phyloP scores from a whole-genome alignment of 163 green algal species.

The Scenedesmus sp. region DNA sequence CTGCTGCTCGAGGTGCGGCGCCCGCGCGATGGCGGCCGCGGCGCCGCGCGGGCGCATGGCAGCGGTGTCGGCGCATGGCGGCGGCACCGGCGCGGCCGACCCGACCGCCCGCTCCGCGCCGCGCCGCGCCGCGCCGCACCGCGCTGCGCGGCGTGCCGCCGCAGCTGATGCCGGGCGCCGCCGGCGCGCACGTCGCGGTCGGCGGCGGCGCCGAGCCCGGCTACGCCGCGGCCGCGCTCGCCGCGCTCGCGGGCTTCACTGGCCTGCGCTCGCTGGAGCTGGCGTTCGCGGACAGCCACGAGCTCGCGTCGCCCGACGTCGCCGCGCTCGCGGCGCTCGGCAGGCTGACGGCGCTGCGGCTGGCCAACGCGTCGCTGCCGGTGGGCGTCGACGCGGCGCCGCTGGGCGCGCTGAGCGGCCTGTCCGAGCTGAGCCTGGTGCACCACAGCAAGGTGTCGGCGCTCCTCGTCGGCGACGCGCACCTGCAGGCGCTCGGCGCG shows the following conservation, averaged over 20 bases:
- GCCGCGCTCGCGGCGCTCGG: slow-evolving; percentile 3
- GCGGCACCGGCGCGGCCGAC: no score
- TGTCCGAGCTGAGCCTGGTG: slow-evolving; percentile 26
- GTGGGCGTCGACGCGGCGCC: background rate
- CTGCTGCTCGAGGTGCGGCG: background rate
- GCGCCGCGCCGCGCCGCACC: no score
- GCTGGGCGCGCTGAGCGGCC: background rate
- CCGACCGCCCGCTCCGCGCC: no score
- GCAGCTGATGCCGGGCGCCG: background rate
- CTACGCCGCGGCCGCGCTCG: background rate
- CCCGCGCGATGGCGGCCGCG: background rate
- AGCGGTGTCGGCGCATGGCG: no score
- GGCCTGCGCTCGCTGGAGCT: slow-evolving; percentile 29
- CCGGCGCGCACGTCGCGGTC: background rate
- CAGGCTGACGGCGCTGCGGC: background rate
- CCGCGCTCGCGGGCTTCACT: background rate
- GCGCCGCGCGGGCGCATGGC: no score
- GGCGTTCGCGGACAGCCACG: slow-evolving; percentile 14
- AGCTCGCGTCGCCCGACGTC: slow-evolving; percentile 1
- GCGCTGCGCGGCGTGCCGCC: background rate
- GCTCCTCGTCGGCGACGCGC: slow-evolving; percentile 24
- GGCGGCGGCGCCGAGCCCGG: background rate
- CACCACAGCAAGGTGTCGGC: slow-evolving; percentile 44
- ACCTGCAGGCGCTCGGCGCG: slow-evolving; percentile 24
- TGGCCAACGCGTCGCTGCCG: slow-evolving; percentile 14